These are phyloP conservation scores for Tuctoria greenei DNA, from an alignment of 176 grass and related monocot genomes.

Conservation along the genomic window DNA sequence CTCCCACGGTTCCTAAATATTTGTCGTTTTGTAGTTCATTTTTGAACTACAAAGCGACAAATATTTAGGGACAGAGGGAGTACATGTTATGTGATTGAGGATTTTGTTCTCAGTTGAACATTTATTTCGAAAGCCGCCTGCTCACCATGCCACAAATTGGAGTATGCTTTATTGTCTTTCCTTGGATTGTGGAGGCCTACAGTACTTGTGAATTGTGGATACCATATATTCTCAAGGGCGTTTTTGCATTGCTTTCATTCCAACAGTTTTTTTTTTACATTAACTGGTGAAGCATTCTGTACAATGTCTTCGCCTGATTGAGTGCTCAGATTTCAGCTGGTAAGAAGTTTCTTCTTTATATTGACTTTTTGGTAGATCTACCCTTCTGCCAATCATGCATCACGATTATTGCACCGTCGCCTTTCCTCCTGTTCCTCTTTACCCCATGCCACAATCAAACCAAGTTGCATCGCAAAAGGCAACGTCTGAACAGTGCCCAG, in stretches of 20 bases:
- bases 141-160: background rate
- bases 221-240: background rate
- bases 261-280: background rate
- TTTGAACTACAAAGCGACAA: no score
- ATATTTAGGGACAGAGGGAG: no score
- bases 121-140: background rate
- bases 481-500: background rate
- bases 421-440: constrained; percentile 1
- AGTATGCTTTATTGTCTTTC: background rate
- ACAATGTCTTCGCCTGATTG: background rate
- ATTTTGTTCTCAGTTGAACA: background rate
- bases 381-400: background rate
- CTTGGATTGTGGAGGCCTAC: background rate
- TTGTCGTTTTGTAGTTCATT: no score
- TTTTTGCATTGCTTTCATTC: background rate
- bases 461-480: background rate
- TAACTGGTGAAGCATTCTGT: background rate
- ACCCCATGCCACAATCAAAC: background rate
- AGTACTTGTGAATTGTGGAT: background rate
- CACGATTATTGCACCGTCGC: background rate
- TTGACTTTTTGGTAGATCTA: background rate
- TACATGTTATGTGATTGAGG: background rate
- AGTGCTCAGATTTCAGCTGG: background rate
- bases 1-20: no score
- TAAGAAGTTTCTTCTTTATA: background rate